Evolutionary conservation across 192 early-diverging fungal species (phyloP), one percentile per base, ranked within the genome.

Genomic region (Cetraspora pellucida): DNA sequence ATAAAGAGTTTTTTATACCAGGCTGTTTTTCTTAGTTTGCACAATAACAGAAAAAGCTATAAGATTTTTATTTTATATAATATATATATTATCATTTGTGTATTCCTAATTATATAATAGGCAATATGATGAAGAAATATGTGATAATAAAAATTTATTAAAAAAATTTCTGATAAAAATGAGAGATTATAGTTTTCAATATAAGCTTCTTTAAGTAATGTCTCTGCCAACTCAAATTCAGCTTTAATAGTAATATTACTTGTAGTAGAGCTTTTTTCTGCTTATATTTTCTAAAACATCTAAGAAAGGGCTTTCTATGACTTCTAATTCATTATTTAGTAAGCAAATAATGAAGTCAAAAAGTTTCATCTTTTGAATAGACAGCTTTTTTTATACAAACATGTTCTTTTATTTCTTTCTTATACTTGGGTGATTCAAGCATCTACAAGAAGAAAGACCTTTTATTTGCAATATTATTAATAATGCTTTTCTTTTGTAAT

Each of bases 391-490:
- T 69, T 2, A 46, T 4, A 2, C 44, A 9, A 3, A 69, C 19
- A 69, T 69, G 46, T 17, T 69, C 8, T 2, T 30, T 30, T 16
- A 7, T 65, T 2, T 65, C 25, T 65, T 69, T 46, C 6, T 45
- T 46, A 69, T 45, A 21, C 17, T 69, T 69, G 1, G 44, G 25
- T 0, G n/a, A 45, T 47, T n/a, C 44, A 13, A 69, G 44, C 0
- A 69, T 69, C 4, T 21, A n/a, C 46, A 69, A 69, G 5, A n/a
- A 69, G 0, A 69, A 69, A 47, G n/a, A 69, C 0, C n/a, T 10
- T 65, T 69, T 69, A 49, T 17, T 47, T 49, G n/a, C n/a, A 69
- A 69, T 69, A 46, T 69, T 69, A 69, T 69, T 21, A 8, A 69
- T 23, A 69, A 69, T 69, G n/a, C 44, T n/a, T 49, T 69, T 69